Evolutionary conservation across 768 basidiomycete species (phyloP).

Genomic region (Leccinellum rugosiceps): DNA sequence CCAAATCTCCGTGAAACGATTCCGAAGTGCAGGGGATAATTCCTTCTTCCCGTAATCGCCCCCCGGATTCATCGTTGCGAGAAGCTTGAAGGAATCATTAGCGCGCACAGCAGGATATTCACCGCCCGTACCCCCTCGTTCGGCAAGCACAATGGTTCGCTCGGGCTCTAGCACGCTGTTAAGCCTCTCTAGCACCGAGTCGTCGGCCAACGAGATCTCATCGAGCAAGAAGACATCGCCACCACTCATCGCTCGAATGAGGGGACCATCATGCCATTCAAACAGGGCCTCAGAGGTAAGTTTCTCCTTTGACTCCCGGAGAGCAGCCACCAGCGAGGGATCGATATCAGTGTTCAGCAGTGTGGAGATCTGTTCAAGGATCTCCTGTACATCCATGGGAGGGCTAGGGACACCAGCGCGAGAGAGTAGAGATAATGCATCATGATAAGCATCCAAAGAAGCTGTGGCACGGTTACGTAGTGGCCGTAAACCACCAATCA

Average conservation of each 20-base stretch:
- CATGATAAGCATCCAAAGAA: constrained; percentile 47
- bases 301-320: constrained; percentile 43
- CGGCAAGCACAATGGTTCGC: constrained; percentile 86
- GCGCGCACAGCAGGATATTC: constrained; percentile 69
- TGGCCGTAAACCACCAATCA: constrained; percentile 91
- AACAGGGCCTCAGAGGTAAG: constrained; percentile 74
- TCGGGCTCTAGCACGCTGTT: constrained; percentile 96
- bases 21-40: constrained; percentile 91
- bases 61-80: constrained; percentile 99
- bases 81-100: constrained; percentile 70
- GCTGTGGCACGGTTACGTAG: constrained; percentile 67
- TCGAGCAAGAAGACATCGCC: constrained; percentile 91
- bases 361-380: constrained; percentile 25
- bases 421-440: constrained; percentile 41
- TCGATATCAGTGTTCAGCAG: constrained; percentile 30
- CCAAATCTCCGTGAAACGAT: constrained; percentile 99
- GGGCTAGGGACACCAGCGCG: constrained; percentile 36
- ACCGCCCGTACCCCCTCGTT: constrained; percentile 76
- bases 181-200: constrained; percentile 94
- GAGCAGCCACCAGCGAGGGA: constrained; percentile 24
- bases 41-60: constrained; percentile 99
- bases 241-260: constrained; percentile 83
- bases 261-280: constrained; percentile 97
- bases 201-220: constrained; percentile 96
- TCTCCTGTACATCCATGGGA: constrained; percentile 22